These are phyloP conservation scores for Thermothelomyces thermophilus DNA, from an alignment of 2,329 filamentous ascomycete species.

Conservation along the genomic window DNA sequence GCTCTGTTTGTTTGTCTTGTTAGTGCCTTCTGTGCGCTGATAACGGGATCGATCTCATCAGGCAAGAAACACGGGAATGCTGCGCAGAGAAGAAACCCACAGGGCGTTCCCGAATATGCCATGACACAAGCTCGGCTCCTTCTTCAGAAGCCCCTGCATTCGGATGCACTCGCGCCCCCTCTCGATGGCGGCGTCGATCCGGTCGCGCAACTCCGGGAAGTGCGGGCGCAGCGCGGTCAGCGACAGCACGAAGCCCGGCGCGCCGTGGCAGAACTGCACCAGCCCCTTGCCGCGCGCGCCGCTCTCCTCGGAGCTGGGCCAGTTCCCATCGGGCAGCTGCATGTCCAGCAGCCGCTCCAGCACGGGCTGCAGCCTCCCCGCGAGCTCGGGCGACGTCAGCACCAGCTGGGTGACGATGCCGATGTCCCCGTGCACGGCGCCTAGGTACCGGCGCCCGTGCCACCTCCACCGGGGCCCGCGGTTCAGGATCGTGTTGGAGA, in stretches of 20 bases:
- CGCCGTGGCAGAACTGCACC: conserved; percentile 57
- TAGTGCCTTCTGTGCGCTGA: neutral
- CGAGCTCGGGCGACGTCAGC: conserved; percentile 48
- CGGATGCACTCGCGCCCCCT: conserved; percentile 45
- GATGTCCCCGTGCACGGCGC: conserved; percentile 61
- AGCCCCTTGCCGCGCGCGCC: conserved; percentile 26
- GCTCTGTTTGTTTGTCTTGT: conserved; percentile 6
- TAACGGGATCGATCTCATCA: no score
- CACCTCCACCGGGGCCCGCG: conserved; percentile 52
- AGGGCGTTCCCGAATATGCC: conserved; percentile 54
- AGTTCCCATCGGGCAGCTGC: conserved; percentile 41
- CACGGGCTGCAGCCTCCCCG: conserved; percentile 45
- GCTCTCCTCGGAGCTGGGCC: conserved; percentile 23
- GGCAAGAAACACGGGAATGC: neutral
- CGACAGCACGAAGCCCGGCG: conserved; percentile 50
- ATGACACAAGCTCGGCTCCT: conserved; percentile 55
- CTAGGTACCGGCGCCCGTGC: conserved; percentile 56
- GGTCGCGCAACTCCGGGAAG: conserved; percentile 43
- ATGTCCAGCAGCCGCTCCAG: conserved; percentile 50
- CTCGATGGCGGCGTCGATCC: conserved; percentile 42
- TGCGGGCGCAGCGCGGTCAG: conserved; percentile 43
- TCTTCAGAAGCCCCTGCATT: conserved; percentile 49
- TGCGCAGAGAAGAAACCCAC: conserved; percentile 23
- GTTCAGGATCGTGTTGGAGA: conserved; percentile 55
- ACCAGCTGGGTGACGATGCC: conserved; percentile 67